phyloP scores from a whole-genome alignment of 2,329 filamentous ascomycete species.

The Ascochyta rabiei region DNA sequence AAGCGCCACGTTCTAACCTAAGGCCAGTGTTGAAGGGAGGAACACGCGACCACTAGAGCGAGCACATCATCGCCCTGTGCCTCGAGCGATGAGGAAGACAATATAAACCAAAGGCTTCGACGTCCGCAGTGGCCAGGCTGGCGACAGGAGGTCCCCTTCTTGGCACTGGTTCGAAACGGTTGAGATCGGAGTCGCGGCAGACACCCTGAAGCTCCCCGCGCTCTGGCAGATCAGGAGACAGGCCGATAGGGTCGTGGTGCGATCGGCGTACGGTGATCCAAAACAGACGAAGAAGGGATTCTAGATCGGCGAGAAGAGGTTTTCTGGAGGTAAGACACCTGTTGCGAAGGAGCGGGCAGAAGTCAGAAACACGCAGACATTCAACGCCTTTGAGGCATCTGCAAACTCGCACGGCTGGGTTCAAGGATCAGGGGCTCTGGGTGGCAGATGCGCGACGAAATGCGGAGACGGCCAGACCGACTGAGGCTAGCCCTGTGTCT shows the following conservation, averaged over 20 bases:
- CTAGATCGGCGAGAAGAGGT: slow-evolving; percentile 28
- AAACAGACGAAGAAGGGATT: slow-evolving; percentile 24
- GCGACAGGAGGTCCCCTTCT: slow-evolving; percentile 31
- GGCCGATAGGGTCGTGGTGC: slow-evolving; percentile 25
- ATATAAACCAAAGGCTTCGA: slow-evolving; percentile 26
- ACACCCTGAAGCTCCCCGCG: slow-evolving; percentile 32
- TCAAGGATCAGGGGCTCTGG: slow-evolving; percentile 49
- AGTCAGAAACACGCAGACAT: slow-evolving; percentile 41
- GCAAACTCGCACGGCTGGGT: slow-evolving; percentile 44
- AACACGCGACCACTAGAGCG: slow-evolving; percentile 42
- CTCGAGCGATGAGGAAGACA: slow-evolving; percentile 37
- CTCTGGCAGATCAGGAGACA: slow-evolving; percentile 32
- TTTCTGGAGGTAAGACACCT: slow-evolving; percentile 38
- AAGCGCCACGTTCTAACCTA: slow-evolving; percentile 47
- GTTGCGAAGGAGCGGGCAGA: slow-evolving; percentile 44
- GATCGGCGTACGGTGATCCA: slow-evolving; percentile 32
- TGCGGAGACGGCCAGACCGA: slow-evolving; percentile 50
- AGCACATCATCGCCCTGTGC: slow-evolving; percentile 46
- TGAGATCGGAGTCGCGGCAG: slow-evolving; percentile 33
- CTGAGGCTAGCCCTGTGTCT: slow-evolving; percentile 46
- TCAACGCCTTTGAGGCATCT: slow-evolving; percentile 51
- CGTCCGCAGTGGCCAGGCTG: slow-evolving; percentile 31
- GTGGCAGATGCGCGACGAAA: slow-evolving; percentile 49
- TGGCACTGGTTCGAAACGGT: slow-evolving; percentile 44
- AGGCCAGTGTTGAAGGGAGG: slow-evolving; percentile 34